These are phyloP conservation scores for Colletotrichum melonis DNA, from an alignment of 2,329 filamentous ascomycete genomes.

Conservation along the genomic window DNA sequence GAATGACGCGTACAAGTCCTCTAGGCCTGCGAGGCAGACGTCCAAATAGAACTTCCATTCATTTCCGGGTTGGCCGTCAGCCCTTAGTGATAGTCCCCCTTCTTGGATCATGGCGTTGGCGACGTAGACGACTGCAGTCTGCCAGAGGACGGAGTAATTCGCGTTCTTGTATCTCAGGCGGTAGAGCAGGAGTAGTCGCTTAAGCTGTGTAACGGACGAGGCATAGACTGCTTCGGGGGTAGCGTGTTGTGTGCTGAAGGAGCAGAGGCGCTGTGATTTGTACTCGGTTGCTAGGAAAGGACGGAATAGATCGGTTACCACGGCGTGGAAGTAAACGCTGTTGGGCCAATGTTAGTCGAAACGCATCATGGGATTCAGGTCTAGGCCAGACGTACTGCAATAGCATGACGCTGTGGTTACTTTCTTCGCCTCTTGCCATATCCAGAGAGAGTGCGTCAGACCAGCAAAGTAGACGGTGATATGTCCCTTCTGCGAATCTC, in stretches of 20 bases:
- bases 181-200: slow-evolving; percentile 9
- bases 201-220: slow-evolving; percentile 11
- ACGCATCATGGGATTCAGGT: no score
- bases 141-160: slow-evolving; percentile 9
- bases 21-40: neutral
- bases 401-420: slow-evolving; percentile 4
- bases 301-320: slow-evolving; percentile 13
- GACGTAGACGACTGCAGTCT: slow-evolving; percentile 13
- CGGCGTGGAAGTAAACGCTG: slow-evolving; percentile 27
- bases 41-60: neutral
- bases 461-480: slow-evolving; percentile 13
- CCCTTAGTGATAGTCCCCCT: neutral
- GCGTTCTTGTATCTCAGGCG: neutral
- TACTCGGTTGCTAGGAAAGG: neutral
- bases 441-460: neutral
- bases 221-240: slow-evolving; percentile 15
- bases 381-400: slow-evolving; percentile 13
- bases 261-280: neutral
- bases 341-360: neutral
- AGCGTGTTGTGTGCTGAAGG: neutral
- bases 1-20: neutral
- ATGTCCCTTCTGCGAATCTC: neutral
- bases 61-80: neutral
- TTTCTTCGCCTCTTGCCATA: neutral
- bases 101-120: slow-evolving; percentile 19